Evolutionary conservation across 805 yeast species (phyloP).

Genomic region (Candida insectalens): DNA sequence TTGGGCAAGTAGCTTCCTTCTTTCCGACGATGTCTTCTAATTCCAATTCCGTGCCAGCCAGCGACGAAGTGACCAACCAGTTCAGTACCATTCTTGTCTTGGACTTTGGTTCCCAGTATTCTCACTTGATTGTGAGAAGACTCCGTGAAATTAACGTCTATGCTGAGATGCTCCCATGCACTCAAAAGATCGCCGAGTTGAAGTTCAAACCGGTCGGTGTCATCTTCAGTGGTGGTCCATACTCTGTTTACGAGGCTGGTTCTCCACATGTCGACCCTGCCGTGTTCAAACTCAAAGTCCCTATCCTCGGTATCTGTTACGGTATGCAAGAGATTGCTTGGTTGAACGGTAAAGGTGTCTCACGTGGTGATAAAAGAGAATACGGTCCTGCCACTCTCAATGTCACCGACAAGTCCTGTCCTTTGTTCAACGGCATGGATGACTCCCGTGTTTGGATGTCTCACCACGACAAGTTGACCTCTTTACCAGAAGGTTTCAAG

Average conservation of each 20-base stretch:
- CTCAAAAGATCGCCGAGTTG: conserved; percentile 89
- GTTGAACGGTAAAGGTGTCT: conserved; percentile 90
- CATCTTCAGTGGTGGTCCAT: conserved; percentile 94
- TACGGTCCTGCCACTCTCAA: conserved; percentile 95
- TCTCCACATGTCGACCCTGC: conserved; percentile 98
- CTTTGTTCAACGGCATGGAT: conserved; percentile 80
- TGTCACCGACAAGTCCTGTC: conserved; percentile 58
- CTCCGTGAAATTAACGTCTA: conserved; percentile 95
- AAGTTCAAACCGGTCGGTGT: conserved; percentile 95
- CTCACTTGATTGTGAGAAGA: conserved; percentile 94
- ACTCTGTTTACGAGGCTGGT: conserved; percentile 90
- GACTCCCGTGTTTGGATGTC: conserved; percentile 99
- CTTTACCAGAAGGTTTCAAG: conserved; percentile 82
- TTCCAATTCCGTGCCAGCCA: too few relatives aligned
- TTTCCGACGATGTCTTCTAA: too few relatives aligned
- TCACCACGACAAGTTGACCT: conserved; percentile 91
- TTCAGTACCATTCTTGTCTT: conserved; percentile 96
- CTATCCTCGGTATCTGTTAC: conserved; percentile 95
- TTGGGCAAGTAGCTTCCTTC: too few relatives aligned
- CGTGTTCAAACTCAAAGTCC: conserved; percentile 83
- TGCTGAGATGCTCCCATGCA: conserved; percentile 99
- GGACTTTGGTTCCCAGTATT: conserved; percentile 97
- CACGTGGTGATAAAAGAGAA: conserved; percentile 95
- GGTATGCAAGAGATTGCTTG: conserved; percentile 99
- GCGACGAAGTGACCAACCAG: conserved; percentile 67